phyloP scores from a whole-genome alignment of 73 alveolate species.

The Paramecium tetraurelia region DNA sequence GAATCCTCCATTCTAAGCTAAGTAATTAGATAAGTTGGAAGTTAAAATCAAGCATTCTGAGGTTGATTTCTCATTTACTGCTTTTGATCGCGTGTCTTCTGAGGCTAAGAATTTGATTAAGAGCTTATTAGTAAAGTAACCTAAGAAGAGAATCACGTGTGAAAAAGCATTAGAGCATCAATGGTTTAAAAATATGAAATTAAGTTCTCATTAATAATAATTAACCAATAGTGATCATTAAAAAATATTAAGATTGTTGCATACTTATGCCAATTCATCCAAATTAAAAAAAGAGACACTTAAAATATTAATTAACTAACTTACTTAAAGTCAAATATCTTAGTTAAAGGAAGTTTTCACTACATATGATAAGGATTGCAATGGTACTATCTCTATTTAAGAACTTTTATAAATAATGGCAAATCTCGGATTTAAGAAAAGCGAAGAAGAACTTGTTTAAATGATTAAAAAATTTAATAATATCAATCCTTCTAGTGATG shows the following conservation, averaged over 20 bases:
- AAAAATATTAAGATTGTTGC: conserved; percentile 44
- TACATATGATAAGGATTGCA: conserved; percentile 82
- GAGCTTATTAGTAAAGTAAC: conserved; percentile 71
- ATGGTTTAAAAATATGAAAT: conserved; percentile 80
- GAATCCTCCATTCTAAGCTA: conserved; percentile 72
- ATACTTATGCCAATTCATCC: conserved; percentile 61
- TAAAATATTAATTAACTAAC: conserved; percentile 74
- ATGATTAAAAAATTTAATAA: background rate
- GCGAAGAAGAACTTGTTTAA: background rate
- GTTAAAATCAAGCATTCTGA: conserved; percentile 53
- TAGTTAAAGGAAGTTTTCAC: conserved; percentile 78
- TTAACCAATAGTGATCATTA: conserved; percentile 49
- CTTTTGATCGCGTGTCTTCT: conserved; percentile 70
- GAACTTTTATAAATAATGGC: background rate
- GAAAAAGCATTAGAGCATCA: conserved; percentile 87
- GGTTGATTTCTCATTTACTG: conserved; percentile 66
- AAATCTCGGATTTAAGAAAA: background rate
- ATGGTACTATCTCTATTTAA: conserved; percentile 78
- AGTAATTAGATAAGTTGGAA: conserved; percentile 58
- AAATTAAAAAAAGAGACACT: conserved; percentile 80
- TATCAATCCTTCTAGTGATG: background rate
- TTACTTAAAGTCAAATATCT: conserved; percentile 79
- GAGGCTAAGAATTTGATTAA: conserved; percentile 59
- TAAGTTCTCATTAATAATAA: conserved; percentile 7
- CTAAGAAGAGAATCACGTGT: conserved; percentile 87